These are phyloP conservation scores for Puccinia horiana DNA, from an alignment of 1,284 basidiomycete species.

Conservation along the genomic window DNA sequence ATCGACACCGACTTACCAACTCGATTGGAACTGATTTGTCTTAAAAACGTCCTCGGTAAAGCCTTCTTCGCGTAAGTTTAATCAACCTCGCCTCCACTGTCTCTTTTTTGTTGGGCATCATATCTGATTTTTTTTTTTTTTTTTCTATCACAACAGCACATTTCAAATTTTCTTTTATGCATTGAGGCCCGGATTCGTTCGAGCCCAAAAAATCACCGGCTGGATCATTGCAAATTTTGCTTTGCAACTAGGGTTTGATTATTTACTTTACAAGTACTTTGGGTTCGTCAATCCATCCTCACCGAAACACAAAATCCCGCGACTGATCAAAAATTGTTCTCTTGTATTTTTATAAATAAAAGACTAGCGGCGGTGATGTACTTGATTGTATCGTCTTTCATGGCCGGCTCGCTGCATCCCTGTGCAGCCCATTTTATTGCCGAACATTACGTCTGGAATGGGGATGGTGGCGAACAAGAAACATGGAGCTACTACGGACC, in stretches of 20 bases:
- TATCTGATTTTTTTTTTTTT: too few species aligned
- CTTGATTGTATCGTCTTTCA: conserved; percentile 83
- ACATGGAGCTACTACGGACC: conserved; percentile 96
- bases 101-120: background rate
- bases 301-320: conserved; percentile 65
- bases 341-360: background rate
- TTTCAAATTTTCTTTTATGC: conserved; percentile 99
- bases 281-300: conserved; percentile 60
- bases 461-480: conserved; percentile 67
- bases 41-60: conserved; percentile 95
- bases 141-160: conserved; percentile 63
- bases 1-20: conserved; percentile 94
- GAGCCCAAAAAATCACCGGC: conserved; percentile 73
- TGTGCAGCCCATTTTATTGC: conserved; percentile 97
- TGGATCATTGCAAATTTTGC: conserved; percentile 83
- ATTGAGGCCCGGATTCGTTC: conserved; percentile 89
- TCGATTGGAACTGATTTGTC: conserved; percentile 74
- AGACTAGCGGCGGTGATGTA: conserved; percentile 68
- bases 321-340: conserved; percentile 49
- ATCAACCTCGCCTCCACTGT: background rate
- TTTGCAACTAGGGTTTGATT: conserved; percentile 73
- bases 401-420: conserved; percentile 91
- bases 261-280: conserved; percentile 58
- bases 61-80: conserved; percentile 76
- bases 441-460: conserved; percentile 63